Evolutionary conservation across 2,329 filamentous ascomycete species (phyloP), one percentile per base, ranked within the genome.

Genomic region (Cladosporium colombiae): DNA sequence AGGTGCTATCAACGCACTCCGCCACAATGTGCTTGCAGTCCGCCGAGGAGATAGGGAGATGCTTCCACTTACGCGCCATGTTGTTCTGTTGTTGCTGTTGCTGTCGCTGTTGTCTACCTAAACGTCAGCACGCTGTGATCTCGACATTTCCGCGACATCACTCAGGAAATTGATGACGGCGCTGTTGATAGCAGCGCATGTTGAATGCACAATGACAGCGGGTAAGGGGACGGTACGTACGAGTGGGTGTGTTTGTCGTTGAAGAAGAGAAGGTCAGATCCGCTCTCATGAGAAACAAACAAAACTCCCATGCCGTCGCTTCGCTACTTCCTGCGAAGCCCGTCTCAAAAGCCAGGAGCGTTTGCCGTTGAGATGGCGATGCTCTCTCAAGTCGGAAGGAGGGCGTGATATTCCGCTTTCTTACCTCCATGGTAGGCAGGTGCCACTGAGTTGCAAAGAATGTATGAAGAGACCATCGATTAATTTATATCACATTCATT

Each of bases 261-360:
- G 50, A 23, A 53, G 52, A 55, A 31, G 52, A 55, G 52, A 55
- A 33, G 52, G 33, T 14, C 52, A 33, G 10, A 31, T 55, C 52
- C 18, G 52, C 52, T n/a, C 50, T n/a, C 27, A 40, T 16, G 52
- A 55, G 27, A 55, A 55, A 18, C 52, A 55, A 29, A 55, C 6
- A 55, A 55, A 27, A 55, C 52, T 55, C 52, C 31, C 52, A 33
- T 29, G 8, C 40, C 40, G n/a, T 46, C 40, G n/a, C 40, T 46
- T 5, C 23, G 40, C 40, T 46, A 10, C 40, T 23, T 21, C n/a
- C n/a, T 46, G 8, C 40, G 40, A 7, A 21, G 8, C 40, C 40
- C n/a, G 40, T 46, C 40, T 46, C n/a, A 46, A 21, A 46, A 21
- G n/a, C 16, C n/a, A 46, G 40, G 40, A 46, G 40, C 40, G 40